phyloP scores from a whole-genome alignment of 2,329 filamentous ascomycete genomes.

The Chaetomiaceae sp. region DNA sequence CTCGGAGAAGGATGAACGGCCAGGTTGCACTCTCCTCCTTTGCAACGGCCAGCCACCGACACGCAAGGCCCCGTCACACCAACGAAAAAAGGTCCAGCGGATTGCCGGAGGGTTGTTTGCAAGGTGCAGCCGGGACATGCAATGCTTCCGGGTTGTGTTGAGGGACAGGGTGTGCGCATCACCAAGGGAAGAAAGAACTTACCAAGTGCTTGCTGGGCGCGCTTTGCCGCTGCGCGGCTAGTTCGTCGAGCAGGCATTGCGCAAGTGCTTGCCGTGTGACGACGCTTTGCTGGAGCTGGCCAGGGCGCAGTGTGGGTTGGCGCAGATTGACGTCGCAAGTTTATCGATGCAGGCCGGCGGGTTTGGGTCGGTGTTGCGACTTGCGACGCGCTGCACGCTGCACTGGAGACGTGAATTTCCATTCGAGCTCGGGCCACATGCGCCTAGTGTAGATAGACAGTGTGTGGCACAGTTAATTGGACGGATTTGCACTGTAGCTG shows the following conservation, averaged over 20 bases:
- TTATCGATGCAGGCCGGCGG: not conserved
- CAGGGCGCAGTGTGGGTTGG: not conserved
- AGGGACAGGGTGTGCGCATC: not conserved
- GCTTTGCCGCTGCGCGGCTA: constrained; percentile 41
- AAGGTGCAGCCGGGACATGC: not conserved
- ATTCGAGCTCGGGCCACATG: not conserved
- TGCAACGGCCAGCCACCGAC: not conserved
- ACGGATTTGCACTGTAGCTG: too few species aligned
- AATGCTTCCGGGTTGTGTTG: not conserved
- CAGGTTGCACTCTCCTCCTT: not conserved
- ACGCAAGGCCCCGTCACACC: not conserved
- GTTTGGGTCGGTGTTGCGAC: constrained; percentile 10
- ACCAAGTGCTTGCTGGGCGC: constrained; percentile 42
- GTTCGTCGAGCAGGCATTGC: constrained; percentile 31
- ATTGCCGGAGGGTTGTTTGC: not conserved
- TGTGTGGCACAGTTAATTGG: too few species aligned
- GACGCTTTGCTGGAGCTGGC: not conserved
- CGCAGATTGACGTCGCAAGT: not conserved
- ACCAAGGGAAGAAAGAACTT: constrained; percentile 19
- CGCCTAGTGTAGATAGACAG: not conserved
- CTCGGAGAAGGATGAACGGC: not conserved
- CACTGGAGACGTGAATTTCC: constrained; percentile 9
- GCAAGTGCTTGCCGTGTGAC: not conserved
- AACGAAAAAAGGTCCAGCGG: not conserved
- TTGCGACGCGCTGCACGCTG: constrained; percentile 18